phyloP scores from a whole-genome alignment of 2,329 filamentous ascomycete genomes.

The Didymellaceae sp. region DNA sequence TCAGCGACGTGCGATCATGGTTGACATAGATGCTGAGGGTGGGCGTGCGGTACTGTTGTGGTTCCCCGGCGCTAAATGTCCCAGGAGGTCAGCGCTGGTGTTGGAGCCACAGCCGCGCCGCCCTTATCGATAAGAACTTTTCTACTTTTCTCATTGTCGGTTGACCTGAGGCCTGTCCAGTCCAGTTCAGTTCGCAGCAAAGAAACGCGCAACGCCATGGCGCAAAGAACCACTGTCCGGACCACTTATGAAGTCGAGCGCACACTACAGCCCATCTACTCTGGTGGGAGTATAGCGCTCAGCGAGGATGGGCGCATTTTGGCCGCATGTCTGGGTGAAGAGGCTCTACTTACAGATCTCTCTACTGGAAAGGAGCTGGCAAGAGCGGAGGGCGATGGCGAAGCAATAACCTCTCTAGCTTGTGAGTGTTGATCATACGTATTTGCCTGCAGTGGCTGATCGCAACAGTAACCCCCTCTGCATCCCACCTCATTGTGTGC shows the following conservation, averaged over 20 bases:
- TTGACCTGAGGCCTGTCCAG: not conserved
- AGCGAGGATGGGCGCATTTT: constrained; percentile 82
- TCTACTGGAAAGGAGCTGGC: constrained; percentile 82
- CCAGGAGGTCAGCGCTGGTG: constrained; percentile 6
- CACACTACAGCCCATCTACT: constrained; percentile 91
- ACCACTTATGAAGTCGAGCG: constrained; percentile 87
- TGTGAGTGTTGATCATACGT: constrained; percentile 51
- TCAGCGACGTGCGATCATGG: not conserved
- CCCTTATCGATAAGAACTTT: constrained; percentile 48
- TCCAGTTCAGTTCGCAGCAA: constrained; percentile 16
- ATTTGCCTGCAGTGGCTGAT: constrained; percentile 21
- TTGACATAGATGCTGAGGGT: not conserved
- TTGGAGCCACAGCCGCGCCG: not conserved
- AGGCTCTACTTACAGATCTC: constrained; percentile 86
- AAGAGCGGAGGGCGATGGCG: constrained; percentile 79
- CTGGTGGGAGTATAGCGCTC: constrained; percentile 84
- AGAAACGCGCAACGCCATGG: constrained; percentile 47
- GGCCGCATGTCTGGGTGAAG: constrained; percentile 88
- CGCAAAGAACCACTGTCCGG: constrained; percentile 67
- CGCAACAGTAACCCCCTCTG: constrained; percentile 78
- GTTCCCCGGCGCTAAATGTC: not conserved
- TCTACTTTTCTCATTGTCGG: constrained; percentile 27
- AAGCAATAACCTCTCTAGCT: constrained; percentile 76
- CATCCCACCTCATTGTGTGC: constrained; percentile 86
- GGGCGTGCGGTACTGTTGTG: not conserved